phyloP scores from a whole-genome alignment of 75 land plant species.

The Isoetes taiwanensis region DNA sequence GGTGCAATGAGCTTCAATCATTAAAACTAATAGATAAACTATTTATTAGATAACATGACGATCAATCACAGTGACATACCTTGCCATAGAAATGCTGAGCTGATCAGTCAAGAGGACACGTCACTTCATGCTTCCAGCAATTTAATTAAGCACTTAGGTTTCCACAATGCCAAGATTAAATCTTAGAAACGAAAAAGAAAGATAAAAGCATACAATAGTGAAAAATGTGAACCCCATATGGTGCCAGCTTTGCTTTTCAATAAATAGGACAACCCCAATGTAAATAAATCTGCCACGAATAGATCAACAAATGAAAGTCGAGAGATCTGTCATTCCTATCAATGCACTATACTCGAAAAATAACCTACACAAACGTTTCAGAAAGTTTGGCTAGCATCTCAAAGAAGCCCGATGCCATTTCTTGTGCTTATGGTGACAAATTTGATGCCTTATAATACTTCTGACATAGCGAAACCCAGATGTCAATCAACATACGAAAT shows the following conservation, averaged over 20 bases:
- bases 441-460: conserved; percentile 28
- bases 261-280: conserved; percentile 22
- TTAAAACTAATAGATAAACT: neutral
- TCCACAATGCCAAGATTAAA: neutral
- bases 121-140: neutral
- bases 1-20: neutral
- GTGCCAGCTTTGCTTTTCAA: conserved; percentile 29
- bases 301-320: neutral
- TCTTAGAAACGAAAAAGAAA: neutral
- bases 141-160: neutral
- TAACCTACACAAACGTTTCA: conserved; percentile 33
- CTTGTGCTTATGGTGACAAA: conserved; percentile 17
- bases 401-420: conserved; percentile 23
- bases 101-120: neutral
- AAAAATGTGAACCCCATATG: conserved; percentile 25
- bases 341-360: no score
- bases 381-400: conserved; percentile 29
- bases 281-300: conserved; percentile 18
- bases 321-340: neutral
- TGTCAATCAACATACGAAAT: neutral
- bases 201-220: conserved; percentile 24
- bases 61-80: neutral
- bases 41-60: no score
- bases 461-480: neutral
- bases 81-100: conserved; percentile 28